Evolutionary conservation across 306 rosid species (phyloP), one percentile per base, ranked within the genome.

Genomic region (Cucurbita argyrosperma): DNA sequence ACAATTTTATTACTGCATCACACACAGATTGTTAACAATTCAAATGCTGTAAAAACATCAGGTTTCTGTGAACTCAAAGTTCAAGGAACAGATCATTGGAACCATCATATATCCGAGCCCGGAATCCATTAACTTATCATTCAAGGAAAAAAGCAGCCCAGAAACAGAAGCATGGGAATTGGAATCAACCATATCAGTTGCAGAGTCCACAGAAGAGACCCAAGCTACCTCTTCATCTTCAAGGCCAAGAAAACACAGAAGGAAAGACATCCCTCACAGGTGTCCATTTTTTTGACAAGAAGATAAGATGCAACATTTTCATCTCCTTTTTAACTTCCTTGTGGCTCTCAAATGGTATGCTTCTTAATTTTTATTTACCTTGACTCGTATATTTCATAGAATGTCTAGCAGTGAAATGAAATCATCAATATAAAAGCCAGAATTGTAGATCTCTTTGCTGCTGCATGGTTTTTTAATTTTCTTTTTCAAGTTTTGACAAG

Each of bases 221-320:
- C 87, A 81, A 60, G 83, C 79, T 13, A 82, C 59, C 83, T 30
- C 35, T 76, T 53, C 86, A 80, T 57, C 80, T 57, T 82, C 83
- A 84, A 84, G 82, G 81, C 92, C 89, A 75, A 86, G 94, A 79
- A 94, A 82, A 88, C 71, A 85, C 85, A 72, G 84, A 89, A 84
- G 84, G 77, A 94, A 94, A 84, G 83, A 88, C 76, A 76, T 63
- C 50, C 96, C 98, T 80, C 82, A 63, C 57, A 84, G 92, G 78
- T 81, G 95, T 78, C 85, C 87, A 65, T 42, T 42, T 63, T 76
- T 85, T 71, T 85, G 77, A 77, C 82, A 83, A 82, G 53, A 49
- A 5, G n/a, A 30, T 30, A 50, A 15, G 56, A 2, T 77, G 57
- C 76, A 73, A 70, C 56, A 56, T 5, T 67, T 46, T 16, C 55